Percentiles rank a stretch among this genome's conserved stretches.
phyloP scores from a whole-genome alignment of 176 grass and related monocot species.

The Oropetium thomaeum region DNA sequence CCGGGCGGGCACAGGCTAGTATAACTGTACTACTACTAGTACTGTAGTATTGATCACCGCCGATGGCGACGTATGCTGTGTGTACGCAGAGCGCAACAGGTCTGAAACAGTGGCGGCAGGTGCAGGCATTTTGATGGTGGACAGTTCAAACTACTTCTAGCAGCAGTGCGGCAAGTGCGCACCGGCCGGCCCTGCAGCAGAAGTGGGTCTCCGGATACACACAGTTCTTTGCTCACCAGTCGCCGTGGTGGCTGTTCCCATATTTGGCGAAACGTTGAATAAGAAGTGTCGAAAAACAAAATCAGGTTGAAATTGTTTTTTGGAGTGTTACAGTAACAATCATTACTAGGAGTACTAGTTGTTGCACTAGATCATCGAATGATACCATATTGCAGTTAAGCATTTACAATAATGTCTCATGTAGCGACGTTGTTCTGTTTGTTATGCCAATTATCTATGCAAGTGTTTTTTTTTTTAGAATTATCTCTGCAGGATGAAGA shows the following conservation, averaged over 20 bases:
- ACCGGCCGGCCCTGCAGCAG: background rate
- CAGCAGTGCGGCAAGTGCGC: background rate
- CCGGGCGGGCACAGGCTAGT: background rate
- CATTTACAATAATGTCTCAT: too few relatives aligned
- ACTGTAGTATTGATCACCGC: background rate
- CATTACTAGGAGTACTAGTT: too few relatives aligned
- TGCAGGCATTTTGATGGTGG: background rate
- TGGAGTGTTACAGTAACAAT: too few relatives aligned
- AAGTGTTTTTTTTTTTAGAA: too few relatives aligned
- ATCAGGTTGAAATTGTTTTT: too few relatives aligned
- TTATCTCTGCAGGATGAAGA: too few relatives aligned
- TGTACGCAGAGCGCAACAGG: background rate
- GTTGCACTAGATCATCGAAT: too few relatives aligned
- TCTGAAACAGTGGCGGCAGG: background rate
- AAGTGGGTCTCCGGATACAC: background rate
- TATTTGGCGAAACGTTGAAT: background rate
- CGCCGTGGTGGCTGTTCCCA: background rate
- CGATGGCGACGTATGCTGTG: background rate
- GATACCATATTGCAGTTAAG: too few relatives aligned
- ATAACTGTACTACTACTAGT: background rate
- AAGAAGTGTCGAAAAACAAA: too few relatives aligned
- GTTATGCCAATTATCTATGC: too few relatives aligned
- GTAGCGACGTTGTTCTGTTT: too few relatives aligned
- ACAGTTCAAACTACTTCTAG: background rate
- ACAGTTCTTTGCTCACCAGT: background rate